A percentile compares a stretch with the other conserved stretches of the same genome.
These are phyloP conservation scores for Didymella keratinophila DNA, from an alignment of 2,329 filamentous ascomycete species.

Conservation along the genomic window DNA sequence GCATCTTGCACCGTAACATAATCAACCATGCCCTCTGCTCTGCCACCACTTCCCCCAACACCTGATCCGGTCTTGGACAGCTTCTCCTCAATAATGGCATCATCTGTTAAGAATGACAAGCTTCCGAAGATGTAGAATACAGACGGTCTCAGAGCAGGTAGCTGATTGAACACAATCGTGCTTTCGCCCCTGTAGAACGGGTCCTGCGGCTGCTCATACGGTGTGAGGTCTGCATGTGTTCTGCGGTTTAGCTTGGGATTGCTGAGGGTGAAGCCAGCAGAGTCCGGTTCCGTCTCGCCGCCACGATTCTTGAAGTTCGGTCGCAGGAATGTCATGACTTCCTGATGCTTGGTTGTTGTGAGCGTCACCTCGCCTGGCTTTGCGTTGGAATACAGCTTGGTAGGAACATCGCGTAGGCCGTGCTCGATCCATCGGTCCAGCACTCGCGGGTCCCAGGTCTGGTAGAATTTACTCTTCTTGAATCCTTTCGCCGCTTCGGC, in stretches of 20 bases:
- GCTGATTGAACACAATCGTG: slow-evolving; percentile 61
- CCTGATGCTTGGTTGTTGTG: slow-evolving; percentile 85
- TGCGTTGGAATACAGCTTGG: slow-evolving; percentile 61
- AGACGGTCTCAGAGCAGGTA: slow-evolving; percentile 64
- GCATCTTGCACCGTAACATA: slow-evolving; percentile 68
- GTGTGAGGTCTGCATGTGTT: slow-evolving; percentile 55
- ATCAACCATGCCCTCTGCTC: slow-evolving; percentile 69
- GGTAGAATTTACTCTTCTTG: slow-evolving; percentile 76
- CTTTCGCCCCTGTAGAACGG: slow-evolving; percentile 75
- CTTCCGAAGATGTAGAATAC: slow-evolving; percentile 54
- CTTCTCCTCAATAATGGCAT: slow-evolving; percentile 64
- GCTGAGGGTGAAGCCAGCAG: slow-evolving; percentile 35
- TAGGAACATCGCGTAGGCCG: slow-evolving; percentile 79
- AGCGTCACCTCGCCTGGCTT: slow-evolving; percentile 68
- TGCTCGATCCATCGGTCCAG: slow-evolving; percentile 75
- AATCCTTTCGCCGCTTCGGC: slow-evolving; percentile 73
- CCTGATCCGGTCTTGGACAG: slow-evolving; percentile 70
- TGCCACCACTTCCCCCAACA: slow-evolving; percentile 72
- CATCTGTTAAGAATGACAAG: slow-evolving; percentile 63
- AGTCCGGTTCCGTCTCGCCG: slow-evolving; percentile 56
- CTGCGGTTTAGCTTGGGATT: slow-evolving; percentile 47
- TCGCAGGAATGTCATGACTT: slow-evolving; percentile 80
- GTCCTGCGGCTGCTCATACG: slow-evolving; percentile 45
- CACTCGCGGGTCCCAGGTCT: slow-evolving; percentile 81
- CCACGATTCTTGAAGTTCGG: slow-evolving; percentile 61